phyloP scores from a whole-genome alignment of 371 early-diverging fungal genomes.

The Mucor racemosus region DNA sequence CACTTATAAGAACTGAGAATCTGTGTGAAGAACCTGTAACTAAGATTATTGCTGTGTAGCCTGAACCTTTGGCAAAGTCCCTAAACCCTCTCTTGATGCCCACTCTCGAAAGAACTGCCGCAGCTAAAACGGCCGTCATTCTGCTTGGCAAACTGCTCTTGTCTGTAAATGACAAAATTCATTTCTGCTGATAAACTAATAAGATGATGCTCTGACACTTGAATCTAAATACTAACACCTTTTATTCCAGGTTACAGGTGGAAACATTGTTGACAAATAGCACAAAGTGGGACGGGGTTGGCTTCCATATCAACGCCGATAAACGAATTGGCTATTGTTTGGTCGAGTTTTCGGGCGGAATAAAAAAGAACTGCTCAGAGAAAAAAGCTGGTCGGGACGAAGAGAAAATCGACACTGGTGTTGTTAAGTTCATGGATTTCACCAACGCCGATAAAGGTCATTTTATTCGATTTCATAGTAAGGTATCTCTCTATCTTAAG shows the following conservation, averaged over 20 bases:
- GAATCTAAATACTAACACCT: conserved; percentile 5
- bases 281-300: conserved; percentile 13
- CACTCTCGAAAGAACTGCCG: too few species aligned
- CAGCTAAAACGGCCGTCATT: too few species aligned
- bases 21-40: too few species aligned
- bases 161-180: not conserved
- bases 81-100: too few species aligned
- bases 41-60: too few species aligned
- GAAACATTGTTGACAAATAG: not conserved
- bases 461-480: conserved; percentile 11
- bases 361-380: conserved; percentile 12
- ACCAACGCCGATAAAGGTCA: conserved; percentile 6
- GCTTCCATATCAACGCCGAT: conserved; percentile 5
- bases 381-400: conserved; percentile 15
- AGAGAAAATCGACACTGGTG: conserved; percentile 13
- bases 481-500: conserved; percentile 18
- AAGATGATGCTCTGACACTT: conserved; percentile 6
- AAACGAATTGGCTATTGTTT: conserved; percentile 15
- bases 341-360: conserved; percentile 13
- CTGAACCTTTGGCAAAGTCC: too few species aligned
- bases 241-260: conserved; percentile 6
- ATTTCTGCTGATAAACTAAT: conserved; percentile 9
- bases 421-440: conserved; percentile 14
- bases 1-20: too few species aligned
- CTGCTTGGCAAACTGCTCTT: too few species aligned